Evolutionary conservation across 441 rosid genomes (phyloP), one percentile per base, ranked within the genome.

Genomic region (Erysimum pusillum): DNA sequence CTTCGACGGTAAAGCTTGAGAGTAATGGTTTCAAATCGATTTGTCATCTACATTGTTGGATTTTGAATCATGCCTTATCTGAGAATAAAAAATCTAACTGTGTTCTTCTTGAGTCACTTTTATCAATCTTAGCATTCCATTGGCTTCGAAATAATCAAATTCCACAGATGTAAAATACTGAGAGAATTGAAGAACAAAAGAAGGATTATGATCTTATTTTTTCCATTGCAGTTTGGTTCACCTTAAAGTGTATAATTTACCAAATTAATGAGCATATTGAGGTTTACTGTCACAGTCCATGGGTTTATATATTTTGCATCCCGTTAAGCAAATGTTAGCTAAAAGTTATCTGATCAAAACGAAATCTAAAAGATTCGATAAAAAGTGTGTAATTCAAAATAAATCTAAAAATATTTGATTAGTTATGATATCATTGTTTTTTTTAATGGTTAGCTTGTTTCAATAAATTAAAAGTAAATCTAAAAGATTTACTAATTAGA

Each of bases 141-240:
- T 12, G 57, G 14, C 32, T 51, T 51, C 14, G n/a, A 18, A 20
- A 52, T 59, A 59, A 11, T n/a, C 22, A 1, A 28, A 54, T 35
- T 54, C 3, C 38, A 28, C 2, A 6, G 36, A 28, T 54, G 64
- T 36, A 35, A 17, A 59, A 9, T 51, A 51, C 20, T 20, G 14
- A 20, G 56, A 51, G 14, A 49, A 17, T 6, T 45, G 14, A 51
- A 51, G 13, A 49, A 20, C 10, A 7, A 53, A 53, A 53, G 9
- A 53, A 22, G 9, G 32, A n/a, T 57, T n/a, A 32, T 4, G 63
- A 59, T 59, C 22, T 9, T 59, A 59, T 54, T 56, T 56, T 56
- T 20, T n/a, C 36, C 38, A 31, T 56, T 14, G 32, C 17, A 14
- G 18, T 56, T 56, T 56, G 61, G 61, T 51, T 20, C 14, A 51